phyloP scores from a whole-genome alignment of 1,139 yeast species.

The Suzukiozyma palmioleophila region DNA sequence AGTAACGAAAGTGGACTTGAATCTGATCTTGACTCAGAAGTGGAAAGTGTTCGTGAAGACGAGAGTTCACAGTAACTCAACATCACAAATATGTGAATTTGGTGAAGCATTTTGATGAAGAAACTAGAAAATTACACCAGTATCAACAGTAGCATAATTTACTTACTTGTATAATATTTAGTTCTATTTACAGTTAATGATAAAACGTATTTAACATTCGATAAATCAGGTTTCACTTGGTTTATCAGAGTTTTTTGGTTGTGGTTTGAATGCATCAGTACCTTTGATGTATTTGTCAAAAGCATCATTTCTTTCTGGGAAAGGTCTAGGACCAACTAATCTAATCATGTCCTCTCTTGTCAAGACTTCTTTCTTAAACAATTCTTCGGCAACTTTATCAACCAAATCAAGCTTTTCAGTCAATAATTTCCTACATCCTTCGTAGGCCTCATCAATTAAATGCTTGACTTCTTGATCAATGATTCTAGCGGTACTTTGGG shows the following conservation, averaged over 20 bases:
- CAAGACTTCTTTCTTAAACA: conserved; percentile 63
- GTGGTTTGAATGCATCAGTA: conserved; percentile 31
- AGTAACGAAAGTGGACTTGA: neutral
- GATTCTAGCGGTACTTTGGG: conserved; percentile 62
- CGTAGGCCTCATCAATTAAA: conserved; percentile 50
- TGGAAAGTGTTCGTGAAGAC: neutral
- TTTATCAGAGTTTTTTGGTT: conserved; percentile 13
- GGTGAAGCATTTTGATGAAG: too few relatives aligned
- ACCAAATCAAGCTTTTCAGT: conserved; percentile 58
- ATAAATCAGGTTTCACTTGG: conserved; percentile 1
- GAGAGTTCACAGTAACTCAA: too few relatives aligned
- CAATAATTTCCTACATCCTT: conserved; percentile 51
- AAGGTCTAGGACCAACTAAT: conserved; percentile 70
- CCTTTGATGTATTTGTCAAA: conserved; percentile 70
- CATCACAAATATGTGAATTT: too few relatives aligned
- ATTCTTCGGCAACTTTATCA: conserved; percentile 65
- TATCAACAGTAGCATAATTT: too few relatives aligned
- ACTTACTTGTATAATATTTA: neutral
- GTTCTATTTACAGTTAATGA: conserved; percentile 1
- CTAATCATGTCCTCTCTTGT: conserved; percentile 81
- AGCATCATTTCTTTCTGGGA: conserved; percentile 74
- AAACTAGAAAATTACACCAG: too few relatives aligned
- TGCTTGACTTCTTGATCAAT: conserved; percentile 67
- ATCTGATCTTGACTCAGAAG: neutral
- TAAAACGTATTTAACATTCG: too few relatives aligned